A percentile compares a stretch with the other conserved stretches of the same genome.
Conservation (phyloP, 2,329 filamentous ascomycete genomes). For the Pyrenochaeta sp. region DNA sequence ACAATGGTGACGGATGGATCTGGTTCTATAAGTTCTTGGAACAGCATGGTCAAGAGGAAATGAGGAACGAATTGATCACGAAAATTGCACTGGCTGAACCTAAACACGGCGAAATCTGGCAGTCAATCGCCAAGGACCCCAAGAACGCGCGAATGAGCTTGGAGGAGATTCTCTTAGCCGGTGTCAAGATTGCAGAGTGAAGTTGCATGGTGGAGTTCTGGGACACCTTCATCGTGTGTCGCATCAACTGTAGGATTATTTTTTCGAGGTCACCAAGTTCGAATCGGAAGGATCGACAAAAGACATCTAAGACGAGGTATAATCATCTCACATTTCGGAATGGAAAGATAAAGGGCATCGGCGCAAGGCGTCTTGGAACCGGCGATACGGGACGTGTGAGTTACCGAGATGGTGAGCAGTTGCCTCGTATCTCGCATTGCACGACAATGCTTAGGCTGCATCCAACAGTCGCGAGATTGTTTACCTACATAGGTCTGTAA, state of each 20-base stretch:
- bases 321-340: no score
- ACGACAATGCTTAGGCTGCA: background rate
- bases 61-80: constrained; percentile 80
- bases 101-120: constrained; percentile 92
- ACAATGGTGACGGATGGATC: constrained; percentile 92
- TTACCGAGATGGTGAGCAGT: constrained; percentile 1
- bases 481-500: no score
- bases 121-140: constrained; percentile 83
- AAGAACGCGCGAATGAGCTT: constrained; percentile 75
- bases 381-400: constrained; percentile 7
- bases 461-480: background rate
- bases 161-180: constrained; percentile 84
- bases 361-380: background rate
- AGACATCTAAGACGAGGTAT: no score
- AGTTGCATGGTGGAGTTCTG: background rate
- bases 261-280: no score
- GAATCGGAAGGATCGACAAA: no score
- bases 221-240: no score
- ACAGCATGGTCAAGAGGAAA: constrained; percentile 94
- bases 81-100: constrained; percentile 88
- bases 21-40: constrained; percentile 96
- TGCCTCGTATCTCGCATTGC: constrained; percentile 15
- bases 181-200: constrained; percentile 66
- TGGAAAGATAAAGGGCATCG: no score
- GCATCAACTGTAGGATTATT: no score